A percentile compares a stretch with the other conserved stretches of the same genome.
Conservation (phyloP, 2,329 filamentous ascomycete species). For the Fusarium pseudonygamai region DNA sequence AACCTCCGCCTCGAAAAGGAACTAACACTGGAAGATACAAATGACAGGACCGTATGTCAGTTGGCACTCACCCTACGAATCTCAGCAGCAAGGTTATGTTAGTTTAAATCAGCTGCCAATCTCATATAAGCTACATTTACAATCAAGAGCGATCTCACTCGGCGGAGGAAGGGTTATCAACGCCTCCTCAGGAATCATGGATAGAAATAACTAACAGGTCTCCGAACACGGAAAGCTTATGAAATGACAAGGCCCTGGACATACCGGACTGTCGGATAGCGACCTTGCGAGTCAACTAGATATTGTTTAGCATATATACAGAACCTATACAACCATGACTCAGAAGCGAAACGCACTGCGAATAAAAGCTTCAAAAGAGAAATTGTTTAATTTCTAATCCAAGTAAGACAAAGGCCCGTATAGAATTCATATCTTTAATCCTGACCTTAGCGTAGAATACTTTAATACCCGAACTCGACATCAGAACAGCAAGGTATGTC, state of each 20-base stretch:
- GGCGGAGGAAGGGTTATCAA: background rate
- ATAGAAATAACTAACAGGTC: too few species aligned
- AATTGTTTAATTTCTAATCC: rapidly evolving
- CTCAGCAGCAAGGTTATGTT: rapidly evolving
- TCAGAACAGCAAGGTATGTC: background rate
- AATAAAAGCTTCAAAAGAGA: background rate
- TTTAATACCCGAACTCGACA: rapidly evolving
- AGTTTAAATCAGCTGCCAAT: background rate
- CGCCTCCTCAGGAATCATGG: too few species aligned
- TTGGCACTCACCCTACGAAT: rapidly evolving
- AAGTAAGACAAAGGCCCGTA: rapidly evolving
- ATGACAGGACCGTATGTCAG: rapidly evolving
- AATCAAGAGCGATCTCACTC: background rate
- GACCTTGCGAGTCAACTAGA: rapidly evolving
- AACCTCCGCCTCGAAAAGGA: rapidly evolving
- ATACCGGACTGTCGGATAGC: rapidly evolving
- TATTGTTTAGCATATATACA: rapidly evolving
- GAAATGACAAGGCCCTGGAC: background rate
- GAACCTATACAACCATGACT: too few species aligned
- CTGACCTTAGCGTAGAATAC: rapidly evolving
- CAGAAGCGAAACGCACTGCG: too few species aligned
- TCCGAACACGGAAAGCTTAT: background rate
- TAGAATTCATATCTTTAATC: rapidly evolving
- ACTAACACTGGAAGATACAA: rapidly evolving
- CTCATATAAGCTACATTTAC: background rate